Percentiles rank a stretch among this genome's conserved stretches.
phyloP scores from a whole-genome alignment of 1,284 basidiomycete genomes.

The Trichosporon ovoides region DNA sequence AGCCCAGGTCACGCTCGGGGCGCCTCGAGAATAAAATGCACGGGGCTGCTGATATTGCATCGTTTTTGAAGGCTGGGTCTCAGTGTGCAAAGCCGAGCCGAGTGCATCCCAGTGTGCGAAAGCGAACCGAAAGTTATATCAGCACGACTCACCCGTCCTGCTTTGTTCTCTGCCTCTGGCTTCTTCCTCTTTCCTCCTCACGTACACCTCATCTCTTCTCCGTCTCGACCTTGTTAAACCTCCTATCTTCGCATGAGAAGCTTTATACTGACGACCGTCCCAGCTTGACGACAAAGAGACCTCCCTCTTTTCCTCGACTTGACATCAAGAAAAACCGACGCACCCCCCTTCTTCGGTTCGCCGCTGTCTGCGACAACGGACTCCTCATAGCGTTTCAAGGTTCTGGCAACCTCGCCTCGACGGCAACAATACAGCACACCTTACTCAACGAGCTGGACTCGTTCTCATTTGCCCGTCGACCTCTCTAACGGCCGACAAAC shows the following conservation, averaged over 20 bases:
- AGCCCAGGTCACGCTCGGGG: not conserved
- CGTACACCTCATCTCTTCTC: too few species aligned
- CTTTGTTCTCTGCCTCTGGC: not conserved
- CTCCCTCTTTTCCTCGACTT: not conserved
- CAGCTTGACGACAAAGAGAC: not conserved
- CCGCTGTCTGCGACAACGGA: slow-evolving; percentile 3
- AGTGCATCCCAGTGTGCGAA: not conserved
- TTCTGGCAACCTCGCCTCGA: slow-evolving; percentile 22
- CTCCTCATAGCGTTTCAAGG: slow-evolving; percentile 5
- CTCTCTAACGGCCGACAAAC: too few species aligned
- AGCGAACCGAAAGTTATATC: not conserved
- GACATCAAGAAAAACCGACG: not conserved
- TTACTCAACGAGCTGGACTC: slow-evolving; percentile 12
- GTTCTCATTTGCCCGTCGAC: not conserved
- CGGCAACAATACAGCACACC: slow-evolving; percentile 5
- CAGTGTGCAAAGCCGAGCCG: not conserved
- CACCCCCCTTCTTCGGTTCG: slow-evolving; percentile 15
- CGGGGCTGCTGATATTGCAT: not conserved
- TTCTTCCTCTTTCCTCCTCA: not conserved
- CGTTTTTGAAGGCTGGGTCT: not conserved
- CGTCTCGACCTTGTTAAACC: too few species aligned
- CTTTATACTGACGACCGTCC: not conserved
- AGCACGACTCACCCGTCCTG: not conserved
- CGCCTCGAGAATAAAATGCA: not conserved
- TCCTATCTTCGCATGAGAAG: not conserved